Conservation (phyloP, 1,139 yeast genomes). For the Kluyveromyces marxianus region DNA sequence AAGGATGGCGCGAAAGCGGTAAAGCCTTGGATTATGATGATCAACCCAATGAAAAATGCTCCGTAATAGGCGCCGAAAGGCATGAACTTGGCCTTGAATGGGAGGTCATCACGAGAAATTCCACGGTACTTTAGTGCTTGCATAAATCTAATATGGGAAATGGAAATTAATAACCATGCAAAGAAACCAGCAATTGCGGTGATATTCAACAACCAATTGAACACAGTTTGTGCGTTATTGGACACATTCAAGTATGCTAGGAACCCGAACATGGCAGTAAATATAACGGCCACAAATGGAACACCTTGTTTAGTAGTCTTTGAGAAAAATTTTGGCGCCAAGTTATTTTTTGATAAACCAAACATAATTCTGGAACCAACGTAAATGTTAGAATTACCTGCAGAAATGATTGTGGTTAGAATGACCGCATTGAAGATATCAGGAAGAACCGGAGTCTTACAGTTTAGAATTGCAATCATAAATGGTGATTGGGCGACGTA, state of each 20-base stretch:
- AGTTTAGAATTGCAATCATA: slow-evolving; percentile 53
- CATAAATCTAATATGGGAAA: slow-evolving; percentile 64
- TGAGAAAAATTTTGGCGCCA: slow-evolving; percentile 52
- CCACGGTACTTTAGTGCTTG: slow-evolving; percentile 49
- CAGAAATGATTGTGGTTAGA: slow-evolving; percentile 60
- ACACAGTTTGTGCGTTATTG: slow-evolving; percentile 56
- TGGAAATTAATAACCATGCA: slow-evolving; percentile 63
- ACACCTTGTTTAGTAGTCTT: slow-evolving; percentile 56
- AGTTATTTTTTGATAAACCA: slow-evolving; percentile 53
- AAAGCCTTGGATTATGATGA: slow-evolving; percentile 67
- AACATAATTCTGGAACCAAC: slow-evolving; percentile 68
- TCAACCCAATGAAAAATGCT: slow-evolving; percentile 39
- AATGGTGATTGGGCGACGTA: slow-evolving; percentile 67
- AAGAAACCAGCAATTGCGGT: slow-evolving; percentile 71
- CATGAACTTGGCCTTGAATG: slow-evolving; percentile 61
- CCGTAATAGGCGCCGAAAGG: slow-evolving; percentile 58
- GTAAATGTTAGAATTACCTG: slow-evolving; percentile 76
- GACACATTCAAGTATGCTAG: slow-evolving; percentile 61
- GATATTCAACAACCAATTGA: slow-evolving; percentile 77
- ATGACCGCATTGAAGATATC: slow-evolving; percentile 73
- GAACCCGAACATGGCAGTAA: slow-evolving; percentile 55
- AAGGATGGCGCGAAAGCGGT: slow-evolving; percentile 36
- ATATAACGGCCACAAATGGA: slow-evolving; percentile 52
- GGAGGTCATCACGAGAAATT: slow-evolving; percentile 56
- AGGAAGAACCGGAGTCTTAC: slow-evolving; percentile 64